Evolutionary conservation across 805 yeast species (phyloP).

Genomic region (Starmerella asiatica): DNA sequence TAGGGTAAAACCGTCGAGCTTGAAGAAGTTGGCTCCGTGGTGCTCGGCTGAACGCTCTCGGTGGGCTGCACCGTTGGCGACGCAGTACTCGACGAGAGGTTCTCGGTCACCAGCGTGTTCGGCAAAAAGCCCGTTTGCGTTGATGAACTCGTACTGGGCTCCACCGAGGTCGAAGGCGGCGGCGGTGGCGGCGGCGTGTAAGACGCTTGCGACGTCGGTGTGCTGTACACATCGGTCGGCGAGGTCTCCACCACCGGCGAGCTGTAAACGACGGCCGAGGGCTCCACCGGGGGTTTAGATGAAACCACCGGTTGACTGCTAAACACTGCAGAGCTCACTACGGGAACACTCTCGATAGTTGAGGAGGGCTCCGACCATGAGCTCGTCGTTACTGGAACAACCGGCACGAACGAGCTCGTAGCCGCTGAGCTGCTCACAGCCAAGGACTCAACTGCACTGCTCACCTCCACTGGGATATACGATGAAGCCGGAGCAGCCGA

Average conservation of each 20-base stretch:
- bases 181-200: neutral
- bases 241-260: too few species aligned
- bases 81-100: constrained; percentile 19
- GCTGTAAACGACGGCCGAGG: too few species aligned
- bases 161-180: neutral
- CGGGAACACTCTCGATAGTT: too few species aligned
- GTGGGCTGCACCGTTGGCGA: constrained; percentile 21
- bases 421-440: too few species aligned
- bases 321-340: too few species aligned
- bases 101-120: constrained; percentile 31
- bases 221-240: too few species aligned
- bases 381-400: constrained; percentile 7
- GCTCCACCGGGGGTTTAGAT: too few species aligned
- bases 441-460: neutral
- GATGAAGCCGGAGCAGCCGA: neutral
- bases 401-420: too few species aligned
- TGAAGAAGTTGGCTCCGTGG: neutral
- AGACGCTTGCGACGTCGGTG: too few species aligned
- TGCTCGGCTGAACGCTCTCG: constrained; percentile 6
- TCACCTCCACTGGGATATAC: neutral
- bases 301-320: too few species aligned
- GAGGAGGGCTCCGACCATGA: too few species aligned
- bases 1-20: constrained; percentile 37
- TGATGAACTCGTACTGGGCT: constrained; percentile 4
- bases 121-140: constrained; percentile 33